A percentile compares a stretch with the other conserved stretches of the same genome.
These are phyloP conservation scores for Cicer pinnatifidum DNA, from an alignment of 306 rosid species.

Conservation along the genomic window DNA sequence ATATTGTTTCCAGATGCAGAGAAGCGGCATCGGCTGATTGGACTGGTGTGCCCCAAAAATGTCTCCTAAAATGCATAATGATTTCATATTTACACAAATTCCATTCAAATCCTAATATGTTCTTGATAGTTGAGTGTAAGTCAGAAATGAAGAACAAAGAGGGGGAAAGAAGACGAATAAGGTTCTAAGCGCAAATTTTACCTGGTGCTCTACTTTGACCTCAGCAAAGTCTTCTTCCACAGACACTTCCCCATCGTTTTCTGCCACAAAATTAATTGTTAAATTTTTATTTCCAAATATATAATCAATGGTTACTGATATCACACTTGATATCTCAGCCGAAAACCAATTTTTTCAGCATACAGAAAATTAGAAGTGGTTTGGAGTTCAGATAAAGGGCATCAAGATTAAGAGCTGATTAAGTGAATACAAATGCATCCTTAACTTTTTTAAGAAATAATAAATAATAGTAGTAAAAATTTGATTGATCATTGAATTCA, in stretches of 20 bases:
- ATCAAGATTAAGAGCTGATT: slow-evolving; percentile 14
- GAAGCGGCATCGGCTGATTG: slow-evolving; percentile 87
- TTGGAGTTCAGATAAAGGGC: slow-evolving; percentile 7
- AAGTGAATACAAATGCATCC: slow-evolving; percentile 30
- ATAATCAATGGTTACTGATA: slow-evolving; percentile 36
- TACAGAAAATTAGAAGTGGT: slow-evolving; percentile 26
- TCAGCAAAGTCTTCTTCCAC: slow-evolving; percentile 82
- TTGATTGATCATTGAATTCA: slow-evolving; percentile 2
- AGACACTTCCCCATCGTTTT: slow-evolving; percentile 56
- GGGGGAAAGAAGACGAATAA: background rate
- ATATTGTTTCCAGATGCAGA: slow-evolving; percentile 94
- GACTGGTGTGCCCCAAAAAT: slow-evolving; percentile 95
- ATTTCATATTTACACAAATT: slow-evolving; percentile 47
- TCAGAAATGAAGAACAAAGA: background rate
- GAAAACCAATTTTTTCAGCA: slow-evolving; percentile 22
- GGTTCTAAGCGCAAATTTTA: slow-evolving; percentile 41
- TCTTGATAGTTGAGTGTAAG: background rate
- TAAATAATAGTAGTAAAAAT: background rate
- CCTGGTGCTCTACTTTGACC: slow-evolving; percentile 90
- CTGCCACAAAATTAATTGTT: slow-evolving; percentile 56
- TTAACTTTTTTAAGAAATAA: background rate
- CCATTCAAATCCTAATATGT: slow-evolving; percentile 43
- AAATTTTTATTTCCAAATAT: slow-evolving; percentile 33
- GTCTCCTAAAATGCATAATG: slow-evolving; percentile 74
- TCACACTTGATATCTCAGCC: slow-evolving; percentile 13